Base-by-base conservation (phyloP, 352 stramenopile genomes). In the Globisporangium canariense region DNA sequence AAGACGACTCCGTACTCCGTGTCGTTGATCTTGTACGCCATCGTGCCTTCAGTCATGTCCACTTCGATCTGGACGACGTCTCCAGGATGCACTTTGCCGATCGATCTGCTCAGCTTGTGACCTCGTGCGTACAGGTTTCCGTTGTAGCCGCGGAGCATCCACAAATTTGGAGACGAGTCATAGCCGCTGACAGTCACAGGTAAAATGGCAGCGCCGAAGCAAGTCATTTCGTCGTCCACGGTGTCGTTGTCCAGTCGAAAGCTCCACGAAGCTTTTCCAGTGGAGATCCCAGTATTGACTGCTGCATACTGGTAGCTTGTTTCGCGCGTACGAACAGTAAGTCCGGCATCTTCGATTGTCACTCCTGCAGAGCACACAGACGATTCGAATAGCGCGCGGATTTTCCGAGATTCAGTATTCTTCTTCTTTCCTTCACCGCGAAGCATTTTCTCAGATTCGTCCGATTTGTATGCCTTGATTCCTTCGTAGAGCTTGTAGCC, bases 71-170 rank as follows among this genome's bases (percentile, higher is more conserved):
- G 81, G 41, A 97, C 77, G 9, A 89, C 81, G 65, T 97, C 90
- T 16, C 90, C 90, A 22, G 90, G 89, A 41, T 97, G 90, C 2
- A 96, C 86, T 75, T 96, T 97, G 8, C 86, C 81, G 36, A 96
- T 94, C 1, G 83, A 90, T 36, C 83, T 74, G 36, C 67, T 91
- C 43, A 97, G 63, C 58, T 97, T 96, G 64, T 94, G 83, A 3
- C 91, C 91, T 34, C 90, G 87, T 16, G 88, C 86, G 56, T 97
- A 97, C 32, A 97, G 62, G 51, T 96, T 95, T 25, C 91, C 91
- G 46, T 97, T 97, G 72, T 97, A 97, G 7, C 89, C 88, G 51
- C 91, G 79, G 2, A 96, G 66, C 91, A 97, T 97, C 91, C 91
- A 97, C 36, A 97, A 66, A 68, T 80, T 96, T 9, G 89, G 86